These are phyloP conservation scores for Medicago truncatula DNA, from an alignment of 306 rosid species.

Conservation along the genomic window MtrunA17r5.0-ANR NC_053046.1:29490501-29491000, in stretches of 20 bases:
- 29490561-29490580: conserved; percentile 58
- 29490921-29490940: background rate
- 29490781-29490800: conserved; percentile 56
- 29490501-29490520: conserved; percentile 62
- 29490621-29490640: conserved; percentile 44
- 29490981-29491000: background rate
- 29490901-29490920: background rate
- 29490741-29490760: conserved; percentile 59
- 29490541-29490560: conserved; percentile 58
- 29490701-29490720: conserved; percentile 77
- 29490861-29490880: background rate
- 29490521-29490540: conserved; percentile 51
- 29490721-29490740: conserved; percentile 54
- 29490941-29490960: background rate
- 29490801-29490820: conserved; percentile 62
- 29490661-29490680: conserved; percentile 49
- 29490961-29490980: background rate
- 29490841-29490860: background rate
- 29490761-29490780: conserved; percentile 56
- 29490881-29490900: background rate
- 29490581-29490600: conserved; percentile 56
- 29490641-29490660: conserved; percentile 53
- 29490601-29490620: conserved; percentile 45
- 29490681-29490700: conserved; percentile 79
- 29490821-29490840: conserved; percentile 45